phyloP scores from a whole-genome alignment of 192 early-diverging fungal genomes.

The Backusella mclennaniae region DNA sequence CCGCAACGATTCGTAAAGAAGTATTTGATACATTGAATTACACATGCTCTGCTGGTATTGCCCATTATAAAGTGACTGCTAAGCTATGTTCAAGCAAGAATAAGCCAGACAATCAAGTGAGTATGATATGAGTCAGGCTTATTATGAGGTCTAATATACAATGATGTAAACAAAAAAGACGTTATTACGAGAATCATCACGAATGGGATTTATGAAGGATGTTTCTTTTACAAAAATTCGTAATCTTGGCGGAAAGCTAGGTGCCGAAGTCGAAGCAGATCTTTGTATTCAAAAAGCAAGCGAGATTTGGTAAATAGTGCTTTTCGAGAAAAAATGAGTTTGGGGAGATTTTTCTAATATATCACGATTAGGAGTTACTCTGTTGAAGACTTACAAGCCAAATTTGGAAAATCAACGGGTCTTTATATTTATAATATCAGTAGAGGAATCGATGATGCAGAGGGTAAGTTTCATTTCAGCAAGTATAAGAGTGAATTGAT shows the following conservation, averaged over 20 bases:
- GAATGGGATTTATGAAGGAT: conserved; percentile 56
- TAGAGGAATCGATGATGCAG: conserved; percentile 56
- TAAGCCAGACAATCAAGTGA: conserved; percentile 81
- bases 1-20: conserved; percentile 58
- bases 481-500: not conserved
- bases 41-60: conserved; percentile 80
- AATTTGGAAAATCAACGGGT: conserved; percentile 53
- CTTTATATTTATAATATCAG: conserved; percentile 59
- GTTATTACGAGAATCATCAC: conserved; percentile 56
- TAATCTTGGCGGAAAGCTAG: conserved; percentile 85
- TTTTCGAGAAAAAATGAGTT: not conserved
- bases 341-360: not conserved
- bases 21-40: conserved; percentile 71
- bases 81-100: conserved; percentile 84
- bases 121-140: not conserved
- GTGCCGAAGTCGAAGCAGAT: conserved; percentile 61
- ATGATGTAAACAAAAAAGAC: conserved; percentile 49
- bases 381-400: conserved; percentile 45
- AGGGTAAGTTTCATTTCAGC: conserved; percentile 28
- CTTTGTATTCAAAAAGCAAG: conserved; percentile 59
- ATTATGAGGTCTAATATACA: not conserved
- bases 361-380: conserved; percentile 36
- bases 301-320: conserved; percentile 43
- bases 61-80: conserved; percentile 83
- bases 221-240: conserved; percentile 79